These are phyloP conservation scores for Centaurea solstitialis DNA, from an alignment of 129 eudicot genomes.

Conservation along the genomic window DNA sequence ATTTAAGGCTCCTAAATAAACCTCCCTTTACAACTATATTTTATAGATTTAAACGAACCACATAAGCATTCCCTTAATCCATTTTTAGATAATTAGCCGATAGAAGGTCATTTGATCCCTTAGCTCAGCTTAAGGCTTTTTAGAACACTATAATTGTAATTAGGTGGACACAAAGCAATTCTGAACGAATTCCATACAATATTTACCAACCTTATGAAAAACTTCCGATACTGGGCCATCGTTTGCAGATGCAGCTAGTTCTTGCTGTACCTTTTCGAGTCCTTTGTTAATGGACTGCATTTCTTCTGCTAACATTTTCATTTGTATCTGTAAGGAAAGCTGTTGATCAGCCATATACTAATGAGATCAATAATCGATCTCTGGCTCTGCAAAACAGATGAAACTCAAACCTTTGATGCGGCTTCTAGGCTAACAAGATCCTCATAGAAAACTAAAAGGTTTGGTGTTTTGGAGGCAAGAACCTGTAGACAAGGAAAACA, in stretches of 20 bases:
- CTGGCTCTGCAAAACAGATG: background rate
- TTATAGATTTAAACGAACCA: background rate
- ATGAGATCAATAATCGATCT: background rate
- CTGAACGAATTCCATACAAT: constrained; percentile 12
- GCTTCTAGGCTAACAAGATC: constrained; percentile 88
- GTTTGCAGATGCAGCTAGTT: constrained; percentile 70
- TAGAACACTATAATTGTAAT: too few relatives aligned
- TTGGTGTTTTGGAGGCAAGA: constrained; percentile 71
- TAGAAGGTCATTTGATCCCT: background rate
- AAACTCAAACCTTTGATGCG: constrained; percentile 73
- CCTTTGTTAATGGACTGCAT: constrained; percentile 85
- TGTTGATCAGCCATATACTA: background rate
- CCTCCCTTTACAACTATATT: background rate
- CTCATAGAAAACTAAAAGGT: constrained; percentile 67
- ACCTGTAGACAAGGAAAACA: constrained; percentile 44
- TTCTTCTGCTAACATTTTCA: constrained; percentile 89
- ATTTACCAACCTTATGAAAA: constrained; percentile 60
- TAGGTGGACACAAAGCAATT: background rate
- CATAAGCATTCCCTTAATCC: background rate
- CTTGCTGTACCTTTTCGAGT: constrained; percentile 75
- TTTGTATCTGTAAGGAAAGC: constrained; percentile 70
- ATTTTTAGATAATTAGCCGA: background rate
- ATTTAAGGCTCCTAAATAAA: too few relatives aligned
- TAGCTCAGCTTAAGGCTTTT: background rate
- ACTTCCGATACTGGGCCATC: constrained; percentile 90